Evolutionary conservation across 371 early-diverging fungal species (phyloP).

Genomic region (Mucor mucedo): DNA sequence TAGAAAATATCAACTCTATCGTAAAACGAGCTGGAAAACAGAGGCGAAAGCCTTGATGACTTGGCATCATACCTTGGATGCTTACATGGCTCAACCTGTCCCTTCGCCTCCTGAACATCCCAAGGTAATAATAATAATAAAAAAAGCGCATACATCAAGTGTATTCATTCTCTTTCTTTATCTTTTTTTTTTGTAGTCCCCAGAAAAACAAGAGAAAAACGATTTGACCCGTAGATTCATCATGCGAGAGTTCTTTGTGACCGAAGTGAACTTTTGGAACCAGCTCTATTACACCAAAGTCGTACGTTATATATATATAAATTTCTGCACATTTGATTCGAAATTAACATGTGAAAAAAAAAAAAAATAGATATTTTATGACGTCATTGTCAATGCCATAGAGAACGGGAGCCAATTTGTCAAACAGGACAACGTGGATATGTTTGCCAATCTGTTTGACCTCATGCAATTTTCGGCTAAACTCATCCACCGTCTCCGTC

Average conservation of each 20-base stretch:
- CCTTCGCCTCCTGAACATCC: neutral
- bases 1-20: conserved; percentile 25
- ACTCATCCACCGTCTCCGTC: conserved; percentile 35
- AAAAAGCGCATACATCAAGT: neutral
- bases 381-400: conserved; percentile 30
- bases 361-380: conserved; percentile 34
- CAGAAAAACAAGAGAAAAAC: conserved; percentile 22
- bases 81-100: neutral
- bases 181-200: conserved; percentile 4
- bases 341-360: neutral
- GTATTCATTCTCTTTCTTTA: neutral
- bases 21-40: conserved; percentile 30
- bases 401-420: conserved; percentile 24
- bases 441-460: conserved; percentile 43
- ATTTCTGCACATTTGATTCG: neutral
- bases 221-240: conserved; percentile 42
- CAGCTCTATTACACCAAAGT: conserved; percentile 47
- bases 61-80: conserved; percentile 37
- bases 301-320: conserved; percentile 32
- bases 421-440: conserved; percentile 24
- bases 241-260: conserved; percentile 45
- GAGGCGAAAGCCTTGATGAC: conserved; percentile 42
- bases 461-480: conserved; percentile 42
- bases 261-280: conserved; percentile 53
- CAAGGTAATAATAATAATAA: neutral